Evolutionary conservation across 192 early-diverging fungal species (phyloP).

Genomic region (Coemansia sp.): DNA sequence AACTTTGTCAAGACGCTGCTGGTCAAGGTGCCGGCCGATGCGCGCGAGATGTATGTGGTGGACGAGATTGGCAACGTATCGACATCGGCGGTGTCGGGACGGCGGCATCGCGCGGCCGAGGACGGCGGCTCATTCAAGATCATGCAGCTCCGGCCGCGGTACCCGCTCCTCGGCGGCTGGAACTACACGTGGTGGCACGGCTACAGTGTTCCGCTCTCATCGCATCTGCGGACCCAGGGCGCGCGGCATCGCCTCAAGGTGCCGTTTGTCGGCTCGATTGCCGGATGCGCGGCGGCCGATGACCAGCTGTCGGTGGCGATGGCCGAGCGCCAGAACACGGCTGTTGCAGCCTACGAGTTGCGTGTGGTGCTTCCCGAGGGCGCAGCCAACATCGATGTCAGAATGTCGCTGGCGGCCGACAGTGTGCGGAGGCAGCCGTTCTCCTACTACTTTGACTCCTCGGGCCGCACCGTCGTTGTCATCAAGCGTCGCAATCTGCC

Average conservation of each 20-base stretch:
- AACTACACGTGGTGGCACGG: constrained; percentile 95
- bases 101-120: constrained; percentile 21
- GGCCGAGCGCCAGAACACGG: constrained; percentile 65
- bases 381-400: constrained; percentile 70
- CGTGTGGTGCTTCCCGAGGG: constrained; percentile 91
- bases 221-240: constrained; percentile 59
- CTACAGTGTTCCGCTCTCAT: constrained; percentile 74
- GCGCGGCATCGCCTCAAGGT: constrained; percentile 66
- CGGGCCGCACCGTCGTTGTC: constrained; percentile 80
- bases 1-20: constrained; percentile 45
- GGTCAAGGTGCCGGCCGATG: constrained; percentile 66
- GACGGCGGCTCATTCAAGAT: constrained; percentile 42
- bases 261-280: constrained; percentile 68
- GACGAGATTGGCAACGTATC: constrained; percentile 95
- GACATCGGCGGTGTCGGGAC: constrained; percentile 65
- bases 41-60: constrained; percentile 74
- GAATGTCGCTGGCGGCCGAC: constrained; percentile 68
- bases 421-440: constrained; percentile 50
- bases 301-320: constrained; percentile 68
- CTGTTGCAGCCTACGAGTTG: constrained; percentile 67
- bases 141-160: constrained; percentile 85
- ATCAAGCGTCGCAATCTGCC: constrained; percentile 73
- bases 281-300: constrained; percentile 65
- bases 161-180: constrained; percentile 97
- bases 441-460: constrained; percentile 88